These are phyloP conservation scores for Boletellus emodensis DNA, from an alignment of 768 basidiomycete species.

Conservation along the genomic window DNA sequence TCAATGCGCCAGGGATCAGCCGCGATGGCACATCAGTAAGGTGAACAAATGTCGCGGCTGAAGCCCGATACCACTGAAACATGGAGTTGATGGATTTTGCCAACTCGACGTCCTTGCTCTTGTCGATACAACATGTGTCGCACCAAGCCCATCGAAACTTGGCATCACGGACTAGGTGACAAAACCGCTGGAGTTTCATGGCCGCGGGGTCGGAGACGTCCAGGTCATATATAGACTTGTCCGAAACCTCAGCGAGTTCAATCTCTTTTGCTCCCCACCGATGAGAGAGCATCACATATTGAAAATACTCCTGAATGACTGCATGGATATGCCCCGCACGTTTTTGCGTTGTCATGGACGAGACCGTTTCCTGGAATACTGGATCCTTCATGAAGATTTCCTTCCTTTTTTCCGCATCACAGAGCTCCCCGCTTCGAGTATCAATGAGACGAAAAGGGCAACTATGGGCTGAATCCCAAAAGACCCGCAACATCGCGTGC, in stretches of 20 bases:
- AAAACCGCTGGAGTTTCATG: slow-evolving; percentile 17
- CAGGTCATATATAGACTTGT: slow-evolving; percentile 11
- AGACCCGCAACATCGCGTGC: neutral
- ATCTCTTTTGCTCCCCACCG: slow-evolving; percentile 18
- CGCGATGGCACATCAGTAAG: slow-evolving; percentile 12
- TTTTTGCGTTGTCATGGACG: slow-evolving; percentile 10
- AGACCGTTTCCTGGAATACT: slow-evolving; percentile 12
- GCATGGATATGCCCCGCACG: slow-evolving; percentile 4
- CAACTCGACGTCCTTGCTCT: slow-evolving; percentile 15
- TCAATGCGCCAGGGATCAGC: slow-evolving; percentile 7
- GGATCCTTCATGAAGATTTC: slow-evolving; percentile 11
- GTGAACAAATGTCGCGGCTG: slow-evolving; percentile 19
- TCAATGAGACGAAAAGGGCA: slow-evolving; percentile 20
- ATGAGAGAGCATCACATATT: slow-evolving; percentile 23
- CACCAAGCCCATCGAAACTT: slow-evolving; percentile 21
- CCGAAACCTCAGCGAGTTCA: slow-evolving; percentile 6
- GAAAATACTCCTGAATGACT: slow-evolving; percentile 4
- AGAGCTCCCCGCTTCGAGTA: slow-evolving; percentile 15
- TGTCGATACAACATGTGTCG: slow-evolving; percentile 25
- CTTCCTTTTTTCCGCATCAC: slow-evolving; percentile 13
- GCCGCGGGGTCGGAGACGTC: slow-evolving; percentile 1
- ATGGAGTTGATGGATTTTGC: slow-evolving; percentile 18
- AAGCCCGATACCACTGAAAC: slow-evolving; percentile 19
- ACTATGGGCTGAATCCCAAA: neutral
- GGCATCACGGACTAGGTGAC: slow-evolving; percentile 7